These are phyloP conservation scores for Phtheirospermum japonicum DNA, from an alignment of 257 asterid species.

Conservation along the genomic window DNA sequence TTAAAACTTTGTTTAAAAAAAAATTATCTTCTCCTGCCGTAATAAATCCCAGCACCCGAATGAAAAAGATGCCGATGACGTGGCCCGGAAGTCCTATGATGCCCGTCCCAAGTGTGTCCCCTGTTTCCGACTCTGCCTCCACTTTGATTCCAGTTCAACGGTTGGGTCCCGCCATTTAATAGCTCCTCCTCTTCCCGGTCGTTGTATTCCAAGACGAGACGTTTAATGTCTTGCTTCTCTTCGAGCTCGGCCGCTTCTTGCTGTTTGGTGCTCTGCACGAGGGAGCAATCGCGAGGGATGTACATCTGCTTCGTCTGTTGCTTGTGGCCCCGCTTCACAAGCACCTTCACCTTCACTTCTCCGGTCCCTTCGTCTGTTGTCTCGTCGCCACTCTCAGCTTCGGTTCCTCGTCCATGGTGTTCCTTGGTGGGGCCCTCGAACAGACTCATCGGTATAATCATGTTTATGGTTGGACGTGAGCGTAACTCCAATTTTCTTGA, in stretches of 20 bases:
- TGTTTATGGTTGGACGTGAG: constrained; percentile 80
- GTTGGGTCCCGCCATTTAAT: constrained; percentile 67
- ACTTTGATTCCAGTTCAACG: constrained; percentile 54
- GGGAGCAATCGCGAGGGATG: constrained; percentile 85
- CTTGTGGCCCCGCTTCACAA: constrained; percentile 92
- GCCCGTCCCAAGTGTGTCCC: constrained; percentile 73
- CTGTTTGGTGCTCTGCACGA: constrained; percentile 93
- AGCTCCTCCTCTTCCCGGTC: constrained; percentile 98
- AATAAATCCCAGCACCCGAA: constrained; percentile 80
- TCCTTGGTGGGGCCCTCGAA: constrained; percentile 80
- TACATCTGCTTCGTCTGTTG: constrained; percentile 90
- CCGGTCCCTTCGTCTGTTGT: constrained; percentile 68
- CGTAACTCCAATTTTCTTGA: constrained; percentile 89
- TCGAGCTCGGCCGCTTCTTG: constrained; percentile 98
- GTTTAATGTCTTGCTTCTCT: constrained; percentile 94
- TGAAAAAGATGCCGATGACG: constrained; percentile 67
- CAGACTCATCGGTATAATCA: constrained; percentile 89
- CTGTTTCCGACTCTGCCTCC: constrained; percentile 63
- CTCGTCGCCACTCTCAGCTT: constrained; percentile 94
- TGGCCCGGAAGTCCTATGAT: constrained; percentile 52
- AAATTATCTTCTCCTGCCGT: constrained; percentile 76
- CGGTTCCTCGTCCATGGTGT: constrained; percentile 57
- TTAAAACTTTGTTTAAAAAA: too few species aligned
- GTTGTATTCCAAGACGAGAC: constrained; percentile 87
- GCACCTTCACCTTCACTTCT: constrained; percentile 83